Evolutionary conservation across 208 protist genomes (phyloP).

Genomic region (Crithidia bombi): DNA sequence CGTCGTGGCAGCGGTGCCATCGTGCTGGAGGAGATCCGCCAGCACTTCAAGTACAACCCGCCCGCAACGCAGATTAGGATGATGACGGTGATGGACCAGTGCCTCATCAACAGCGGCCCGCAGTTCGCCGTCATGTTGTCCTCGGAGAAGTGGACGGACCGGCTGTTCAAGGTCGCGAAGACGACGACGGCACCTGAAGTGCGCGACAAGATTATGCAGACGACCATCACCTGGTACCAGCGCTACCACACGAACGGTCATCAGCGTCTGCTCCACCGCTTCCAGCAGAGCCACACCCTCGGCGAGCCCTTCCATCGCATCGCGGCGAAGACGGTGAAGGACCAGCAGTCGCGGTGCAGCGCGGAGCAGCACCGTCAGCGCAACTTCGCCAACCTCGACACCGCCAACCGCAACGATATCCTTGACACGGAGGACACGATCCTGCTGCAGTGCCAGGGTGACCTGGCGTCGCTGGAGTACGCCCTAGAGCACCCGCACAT

Average conservation of each 20-base stretch:
- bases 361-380: conserved; percentile 29
- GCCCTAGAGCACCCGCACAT: conserved; percentile 84
- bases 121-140: conserved; percentile 81
- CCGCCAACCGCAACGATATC: conserved; percentile 60
- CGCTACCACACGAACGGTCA: conserved; percentile 80
- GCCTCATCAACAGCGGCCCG: conserved; percentile 69
- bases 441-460: conserved; percentile 81
- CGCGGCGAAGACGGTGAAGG: conserved; percentile 42
- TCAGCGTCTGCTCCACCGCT: conserved; percentile 72
- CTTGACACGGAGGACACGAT: conserved; percentile 75
- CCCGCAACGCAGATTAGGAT: conserved; percentile 62
- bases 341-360: conserved; percentile 31
- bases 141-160: conserved; percentile 88
- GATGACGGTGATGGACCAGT: conserved; percentile 81
- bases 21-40: conserved; percentile 78
- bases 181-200: conserved; percentile 49
- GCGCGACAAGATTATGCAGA: conserved; percentile 75
- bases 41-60: conserved; percentile 75
- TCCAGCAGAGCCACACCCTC: conserved; percentile 73
- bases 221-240: conserved; percentile 76
- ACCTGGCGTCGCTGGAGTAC: conserved; percentile 90
- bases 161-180: conserved; percentile 88
- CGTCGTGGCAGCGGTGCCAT: conserved; percentile 58
- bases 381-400: conserved; percentile 38
- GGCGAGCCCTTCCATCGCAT: conserved; percentile 64